Percentiles rank a stretch among this genome's conserved stretches.
Conservation (phyloP, 1,284 basidiomycete species). For the Ceratobasidium sp. region DNA sequence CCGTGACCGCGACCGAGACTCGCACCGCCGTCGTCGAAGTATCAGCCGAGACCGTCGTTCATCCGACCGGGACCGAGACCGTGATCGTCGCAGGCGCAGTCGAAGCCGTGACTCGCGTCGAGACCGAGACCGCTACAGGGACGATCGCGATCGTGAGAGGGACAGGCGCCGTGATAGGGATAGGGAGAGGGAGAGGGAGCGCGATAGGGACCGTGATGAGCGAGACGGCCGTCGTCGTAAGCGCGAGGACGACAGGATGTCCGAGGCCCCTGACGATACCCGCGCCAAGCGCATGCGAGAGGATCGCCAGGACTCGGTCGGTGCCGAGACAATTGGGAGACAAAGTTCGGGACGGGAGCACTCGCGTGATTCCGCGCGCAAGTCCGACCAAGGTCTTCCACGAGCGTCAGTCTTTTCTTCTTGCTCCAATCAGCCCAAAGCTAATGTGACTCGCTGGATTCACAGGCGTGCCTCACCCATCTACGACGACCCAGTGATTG, state of each 20-base stretch:
- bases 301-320: constrained; percentile 36
- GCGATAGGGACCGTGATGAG: constrained; percentile 53
- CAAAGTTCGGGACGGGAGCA: constrained; percentile 50
- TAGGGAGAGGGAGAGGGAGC: constrained; percentile 53
- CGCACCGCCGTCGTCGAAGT: constrained; percentile 56
- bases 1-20: constrained; percentile 55
- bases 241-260: constrained; percentile 58
- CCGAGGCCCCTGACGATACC: constrained; percentile 52
- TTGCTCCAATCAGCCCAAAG: neutral
- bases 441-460: neutral
- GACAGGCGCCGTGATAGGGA: constrained; percentile 47
- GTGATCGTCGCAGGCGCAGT: constrained; percentile 44
- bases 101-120: constrained; percentile 43
- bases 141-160: constrained; percentile 47
- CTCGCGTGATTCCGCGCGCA: constrained; percentile 39
- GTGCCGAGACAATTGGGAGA: constrained; percentile 48
- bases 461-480: constrained; percentile 73
- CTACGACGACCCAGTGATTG: constrained; percentile 65
- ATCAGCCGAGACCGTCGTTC: constrained; percentile 44
- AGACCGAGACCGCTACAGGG: constrained; percentile 55
- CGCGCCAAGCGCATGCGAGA: constrained; percentile 42
- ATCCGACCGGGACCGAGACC: constrained; percentile 45
- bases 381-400: constrained; percentile 61
- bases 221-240: constrained; percentile 69
- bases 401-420: constrained; percentile 50